A percentile compares a stretch with the other conserved stretches of the same genome.
Evolutionary conservation across 208 protist genomes (phyloP).

Genomic region (Angomonas deanei): DNA sequence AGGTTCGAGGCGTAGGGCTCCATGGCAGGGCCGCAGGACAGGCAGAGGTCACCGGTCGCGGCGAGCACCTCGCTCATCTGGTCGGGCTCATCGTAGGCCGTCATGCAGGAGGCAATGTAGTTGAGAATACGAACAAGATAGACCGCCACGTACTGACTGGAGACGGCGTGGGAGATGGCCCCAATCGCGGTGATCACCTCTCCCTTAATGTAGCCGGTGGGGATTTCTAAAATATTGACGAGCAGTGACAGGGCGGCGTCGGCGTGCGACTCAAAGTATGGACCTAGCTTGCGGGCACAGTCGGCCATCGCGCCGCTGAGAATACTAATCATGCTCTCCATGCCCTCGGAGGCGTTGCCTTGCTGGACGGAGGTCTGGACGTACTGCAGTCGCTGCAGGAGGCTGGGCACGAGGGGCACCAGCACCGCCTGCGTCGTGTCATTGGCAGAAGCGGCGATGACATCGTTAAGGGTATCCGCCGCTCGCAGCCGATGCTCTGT

Average conservation of each 20-base stretch:
- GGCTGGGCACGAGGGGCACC: conserved; percentile 54
- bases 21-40: conserved; percentile 65
- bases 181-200: conserved; percentile 94
- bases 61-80: conserved; percentile 85
- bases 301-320: conserved; percentile 81
- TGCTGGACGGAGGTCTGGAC: conserved; percentile 26
- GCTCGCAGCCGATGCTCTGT: conserved; percentile 72
- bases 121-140: conserved; percentile 81
- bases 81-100: conserved; percentile 72
- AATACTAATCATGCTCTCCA: conserved; percentile 73
- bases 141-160: conserved; percentile 46
- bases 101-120: conserved; percentile 78
- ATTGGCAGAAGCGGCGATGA: conserved; percentile 80
- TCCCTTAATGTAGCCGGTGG: conserved; percentile 81
- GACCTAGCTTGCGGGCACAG: conserved; percentile 64
- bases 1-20: conserved; percentile 69
- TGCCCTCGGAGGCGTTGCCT: conserved; percentile 26
- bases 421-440: conserved; percentile 64
- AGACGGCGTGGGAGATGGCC: conserved; percentile 81
- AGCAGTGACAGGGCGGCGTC: conserved; percentile 51
- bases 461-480: conserved; percentile 92
- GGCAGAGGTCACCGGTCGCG: conserved; percentile 93
- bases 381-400: conserved; percentile 57
- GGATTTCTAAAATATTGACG: conserved; percentile 44
- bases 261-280: conserved; percentile 36